Percentiles rank a stretch among this genome's conserved stretches.
Conservation (phyloP, 371 early-diverging fungal genomes). For the Funneliformis caledonium region DNA sequence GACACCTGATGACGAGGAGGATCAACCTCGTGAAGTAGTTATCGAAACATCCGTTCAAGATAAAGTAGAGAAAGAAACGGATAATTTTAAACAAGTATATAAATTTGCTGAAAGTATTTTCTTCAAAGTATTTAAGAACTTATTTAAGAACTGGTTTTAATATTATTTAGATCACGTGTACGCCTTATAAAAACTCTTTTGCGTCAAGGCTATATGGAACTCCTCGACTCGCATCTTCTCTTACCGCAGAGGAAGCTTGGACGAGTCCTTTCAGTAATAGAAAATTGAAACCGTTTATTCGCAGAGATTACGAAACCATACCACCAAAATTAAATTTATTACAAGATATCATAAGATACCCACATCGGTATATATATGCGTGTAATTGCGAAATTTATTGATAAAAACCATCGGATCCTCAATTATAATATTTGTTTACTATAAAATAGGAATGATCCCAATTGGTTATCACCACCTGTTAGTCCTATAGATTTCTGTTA, state of each 20-base stretch:
- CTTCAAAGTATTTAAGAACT: neutral
- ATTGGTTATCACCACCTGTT: slow-evolving; percentile 36
- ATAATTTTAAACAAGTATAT: neutral
- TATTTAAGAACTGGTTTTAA: neutral
- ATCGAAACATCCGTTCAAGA: neutral
- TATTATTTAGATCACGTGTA: slow-evolving; percentile 46
- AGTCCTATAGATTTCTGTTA: slow-evolving; percentile 85
- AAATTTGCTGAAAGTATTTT: neutral
- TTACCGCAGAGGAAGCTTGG: slow-evolving; percentile 61
- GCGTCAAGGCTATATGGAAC: slow-evolving; percentile 74
- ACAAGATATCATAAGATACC: slow-evolving; percentile 19
- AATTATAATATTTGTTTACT: neutral
- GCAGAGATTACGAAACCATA: slow-evolving; percentile 36
- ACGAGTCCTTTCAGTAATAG: slow-evolving; percentile 71
- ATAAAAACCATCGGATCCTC: too few species aligned
- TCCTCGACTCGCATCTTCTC: slow-evolving; percentile 55
- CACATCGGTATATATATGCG: slow-evolving; percentile 22
- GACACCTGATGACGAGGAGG: slow-evolving; percentile 45
- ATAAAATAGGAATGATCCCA: slow-evolving; percentile 33
- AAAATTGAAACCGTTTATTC: slow-evolving; percentile 62
- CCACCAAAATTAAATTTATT: slow-evolving; percentile 29
- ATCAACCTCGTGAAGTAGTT: neutral
- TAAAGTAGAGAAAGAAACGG: neutral
- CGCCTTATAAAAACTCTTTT: slow-evolving; percentile 73
- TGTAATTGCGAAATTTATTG: neutral